Evolutionary conservation across 352 stramenopile genomes (phyloP).

Genomic region (Globisporangium polare): DNA sequence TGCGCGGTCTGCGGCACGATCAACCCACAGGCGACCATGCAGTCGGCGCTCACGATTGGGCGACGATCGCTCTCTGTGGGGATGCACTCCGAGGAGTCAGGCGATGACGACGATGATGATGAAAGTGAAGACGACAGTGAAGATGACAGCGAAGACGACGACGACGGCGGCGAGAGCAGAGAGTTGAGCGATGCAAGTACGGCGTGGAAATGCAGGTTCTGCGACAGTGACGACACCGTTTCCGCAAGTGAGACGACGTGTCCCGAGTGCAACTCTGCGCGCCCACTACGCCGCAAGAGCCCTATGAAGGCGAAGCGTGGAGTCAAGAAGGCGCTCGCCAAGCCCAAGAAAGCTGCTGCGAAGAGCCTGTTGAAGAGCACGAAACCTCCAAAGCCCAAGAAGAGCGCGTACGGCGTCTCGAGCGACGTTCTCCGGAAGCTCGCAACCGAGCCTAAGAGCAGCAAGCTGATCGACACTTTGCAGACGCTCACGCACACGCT

Average conservation of each 20-base stretch:
- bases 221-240: constrained; percentile 17
- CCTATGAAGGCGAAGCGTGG: constrained; percentile 21
- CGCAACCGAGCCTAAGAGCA: constrained; percentile 35
- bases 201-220: constrained; percentile 30
- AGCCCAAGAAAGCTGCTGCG: not conserved
- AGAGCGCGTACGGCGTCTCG: constrained; percentile 65
- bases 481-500: constrained; percentile 80
- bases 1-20: constrained; percentile 60
- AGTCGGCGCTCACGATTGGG: constrained; percentile 34
- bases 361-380: constrained; percentile 37
- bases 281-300: constrained; percentile 21
- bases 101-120: constrained; percentile 13
- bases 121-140: constrained; percentile 22
- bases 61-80: constrained; percentile 18
- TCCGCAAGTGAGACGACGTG: constrained; percentile 25
- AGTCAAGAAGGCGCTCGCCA: constrained; percentile 18
- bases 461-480: constrained; percentile 59
- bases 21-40: constrained; percentile 50
- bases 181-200: constrained; percentile 5
- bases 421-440: constrained; percentile 60
- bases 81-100: constrained; percentile 16
- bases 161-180: constrained; percentile 26
- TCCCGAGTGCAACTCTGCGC: constrained; percentile 31
- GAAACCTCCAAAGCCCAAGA: constrained; percentile 16
- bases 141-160: constrained; percentile 28